These are phyloP conservation scores for Aphanomyces invadans DNA, from an alignment of 352 stramenopile species.

Conservation along the genomic window DNA sequence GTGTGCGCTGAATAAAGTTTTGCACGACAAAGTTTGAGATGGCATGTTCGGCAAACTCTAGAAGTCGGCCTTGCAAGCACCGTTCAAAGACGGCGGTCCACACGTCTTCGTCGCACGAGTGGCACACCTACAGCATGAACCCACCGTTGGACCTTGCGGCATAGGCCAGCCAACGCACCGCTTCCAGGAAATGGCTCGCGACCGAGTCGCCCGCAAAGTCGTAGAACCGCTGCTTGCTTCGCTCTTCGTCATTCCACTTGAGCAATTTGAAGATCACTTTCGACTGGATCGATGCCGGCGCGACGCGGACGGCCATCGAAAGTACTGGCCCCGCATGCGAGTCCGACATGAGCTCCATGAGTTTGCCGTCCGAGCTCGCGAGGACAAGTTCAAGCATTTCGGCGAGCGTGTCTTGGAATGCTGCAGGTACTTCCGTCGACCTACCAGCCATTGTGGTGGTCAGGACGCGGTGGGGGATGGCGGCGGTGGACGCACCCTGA, in stretches of 20 bases:
- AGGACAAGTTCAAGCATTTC: constrained; percentile 50
- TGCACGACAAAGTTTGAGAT: constrained; percentile 83
- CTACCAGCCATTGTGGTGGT: background rate
- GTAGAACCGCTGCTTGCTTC: constrained; percentile 46
- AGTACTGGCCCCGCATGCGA: constrained; percentile 67
- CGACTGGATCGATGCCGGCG: constrained; percentile 38
- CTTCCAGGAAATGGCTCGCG: constrained; percentile 69
- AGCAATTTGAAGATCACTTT: constrained; percentile 57
- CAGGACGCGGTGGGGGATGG: too few relatives aligned
- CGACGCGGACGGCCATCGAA: constrained; percentile 49
- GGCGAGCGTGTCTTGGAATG: constrained; percentile 51
- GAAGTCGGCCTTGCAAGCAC: constrained; percentile 49
- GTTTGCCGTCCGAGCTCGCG: constrained; percentile 33
- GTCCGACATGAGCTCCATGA: constrained; percentile 63
- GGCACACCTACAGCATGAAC: constrained; percentile 17
- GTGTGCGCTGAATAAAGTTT: constrained; percentile 50
- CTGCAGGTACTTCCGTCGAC: constrained; percentile 31
- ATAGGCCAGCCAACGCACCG: constrained; percentile 24
- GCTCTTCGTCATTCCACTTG: constrained; percentile 56
- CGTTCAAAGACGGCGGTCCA: constrained; percentile 59
- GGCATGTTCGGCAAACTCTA: constrained; percentile 60
- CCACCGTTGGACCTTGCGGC: too few relatives aligned
- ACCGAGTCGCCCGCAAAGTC: constrained; percentile 63
- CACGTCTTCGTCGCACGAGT: constrained; percentile 45
- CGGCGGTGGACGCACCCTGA: too few relatives aligned